Conservation (phyloP, 2,329 filamentous ascomycete genomes). For the Colletotrichum brevisporum region DNA sequence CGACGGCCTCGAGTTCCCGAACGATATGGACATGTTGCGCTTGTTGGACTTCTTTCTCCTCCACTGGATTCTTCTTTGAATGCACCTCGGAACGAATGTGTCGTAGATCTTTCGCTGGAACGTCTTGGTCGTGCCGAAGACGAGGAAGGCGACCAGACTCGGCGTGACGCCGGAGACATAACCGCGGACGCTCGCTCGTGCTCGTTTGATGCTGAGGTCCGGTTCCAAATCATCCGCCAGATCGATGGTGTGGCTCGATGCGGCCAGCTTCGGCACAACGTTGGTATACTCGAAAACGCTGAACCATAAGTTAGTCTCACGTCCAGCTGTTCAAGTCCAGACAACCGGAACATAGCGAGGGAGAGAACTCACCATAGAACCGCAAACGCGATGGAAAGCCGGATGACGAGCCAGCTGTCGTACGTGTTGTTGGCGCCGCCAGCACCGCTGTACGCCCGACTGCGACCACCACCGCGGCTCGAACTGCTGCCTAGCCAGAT, state of each 20-base stretch:
- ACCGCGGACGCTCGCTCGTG: conserved; percentile 38
- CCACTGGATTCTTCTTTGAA: not conserved
- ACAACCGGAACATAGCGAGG: no score
- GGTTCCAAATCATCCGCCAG: conserved; percentile 45
- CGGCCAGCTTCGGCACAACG: conserved; percentile 49
- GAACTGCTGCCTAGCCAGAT: conserved; percentile 20
- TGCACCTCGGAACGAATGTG: conserved; percentile 14
- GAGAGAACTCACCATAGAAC: conserved; percentile 51
- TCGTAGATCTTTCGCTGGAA: conserved; percentile 36
- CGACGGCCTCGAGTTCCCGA: not conserved
- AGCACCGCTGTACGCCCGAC: conserved; percentile 34
- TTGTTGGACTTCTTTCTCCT: not conserved
- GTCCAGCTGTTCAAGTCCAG: no score
- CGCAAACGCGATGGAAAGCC: conserved; percentile 60
- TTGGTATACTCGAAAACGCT: conserved; percentile 38
- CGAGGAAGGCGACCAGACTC: conserved; percentile 44
- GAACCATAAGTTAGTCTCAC: not conserved
- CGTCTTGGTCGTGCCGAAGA: conserved; percentile 46
- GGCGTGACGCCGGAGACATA: conserved; percentile 47
- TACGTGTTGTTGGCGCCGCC: conserved; percentile 52
- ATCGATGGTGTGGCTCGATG: conserved; percentile 48
- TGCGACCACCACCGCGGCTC: conserved; percentile 27
- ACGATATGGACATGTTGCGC: conserved; percentile 12
- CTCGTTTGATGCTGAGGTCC: conserved; percentile 49
- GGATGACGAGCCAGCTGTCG: conserved; percentile 60